Percentiles rank a stretch among this genome's conserved stretches.
phyloP scores from a whole-genome alignment of 371 early-diverging fungal species.

The Mucor racemosus region DNA sequence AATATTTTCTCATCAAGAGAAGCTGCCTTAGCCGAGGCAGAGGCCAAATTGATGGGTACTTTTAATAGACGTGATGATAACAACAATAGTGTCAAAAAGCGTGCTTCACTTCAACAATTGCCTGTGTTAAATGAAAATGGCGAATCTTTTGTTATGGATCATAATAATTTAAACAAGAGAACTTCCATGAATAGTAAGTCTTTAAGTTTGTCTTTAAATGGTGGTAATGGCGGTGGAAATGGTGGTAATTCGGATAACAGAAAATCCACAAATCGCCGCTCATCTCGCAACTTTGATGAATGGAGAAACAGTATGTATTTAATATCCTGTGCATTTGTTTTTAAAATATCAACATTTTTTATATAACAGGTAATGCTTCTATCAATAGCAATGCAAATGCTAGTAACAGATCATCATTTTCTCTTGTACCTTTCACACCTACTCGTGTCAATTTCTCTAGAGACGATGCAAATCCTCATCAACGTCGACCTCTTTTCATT shows the following conservation, averaged over 20 bases:
- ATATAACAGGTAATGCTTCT: not conserved
- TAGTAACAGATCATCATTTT: slow-evolving; percentile 12
- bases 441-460: slow-evolving; percentile 55
- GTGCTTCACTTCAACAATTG: slow-evolving; percentile 45
- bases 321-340: not conserved
- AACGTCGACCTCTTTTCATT: slow-evolving; percentile 62
- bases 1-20: slow-evolving; percentile 40
- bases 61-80: slow-evolving; percentile 31
- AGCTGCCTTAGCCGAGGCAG: slow-evolving; percentile 54
- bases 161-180: slow-evolving; percentile 11
- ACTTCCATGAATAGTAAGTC: slow-evolving; percentile 31
- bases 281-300: slow-evolving; percentile 52
- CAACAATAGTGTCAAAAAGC: slow-evolving; percentile 31
- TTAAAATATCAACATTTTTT: not conserved
- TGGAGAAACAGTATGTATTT: slow-evolving; percentile 42
- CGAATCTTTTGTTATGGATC: slow-evolving; percentile 27
- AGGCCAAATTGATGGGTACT: slow-evolving; percentile 59
- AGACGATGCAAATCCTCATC: slow-evolving; percentile 59
- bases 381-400: not conserved
- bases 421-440: slow-evolving; percentile 54
- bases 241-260: slow-evolving; percentile 11
- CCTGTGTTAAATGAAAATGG: slow-evolving; percentile 47
- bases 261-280: slow-evolving; percentile 45
- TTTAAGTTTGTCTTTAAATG: slow-evolving; percentile 25
- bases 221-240: slow-evolving; percentile 7